Base-by-base conservation (phyloP, 2,329 filamentous ascomycete species). In the Colletotrichum costaricense region DNA sequence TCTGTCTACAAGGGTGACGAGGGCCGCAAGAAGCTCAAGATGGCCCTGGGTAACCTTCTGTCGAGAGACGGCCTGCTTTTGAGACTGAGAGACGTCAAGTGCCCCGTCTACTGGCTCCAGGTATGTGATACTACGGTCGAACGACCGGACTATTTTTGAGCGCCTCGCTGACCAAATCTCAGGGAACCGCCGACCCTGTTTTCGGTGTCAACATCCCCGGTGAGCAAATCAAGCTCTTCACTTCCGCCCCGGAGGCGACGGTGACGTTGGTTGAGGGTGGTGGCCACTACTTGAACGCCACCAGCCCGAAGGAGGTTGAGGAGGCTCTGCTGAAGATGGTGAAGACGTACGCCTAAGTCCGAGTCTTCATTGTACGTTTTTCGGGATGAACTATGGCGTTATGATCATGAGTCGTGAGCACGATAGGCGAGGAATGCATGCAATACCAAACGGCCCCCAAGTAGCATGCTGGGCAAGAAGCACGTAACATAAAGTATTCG, bases 81-180 rank as follows among this genome's bases (percentile, higher is more conserved):
- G n/a, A 81, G 88, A 12, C 69, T 89, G 49, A 74, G 81, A 24
- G 84, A 89, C 73, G 77, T 89, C 71, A 84, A 80, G 71, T 89
- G 87, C 69, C 87, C 87, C 2, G 85, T 89, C 9, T 82, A 86
- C 68, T 89, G 87, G 88, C 80, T 89, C 19, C 87, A 88, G 77
- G 86, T 88, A 74, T 76, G 81, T 79, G 6, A 52, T 24, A 3
- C 33, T 12, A 11, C 35, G 28, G 12, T 35, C 9, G 7, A 22
- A 26, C 4, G 5, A 19, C 16, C 8, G 38, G 16, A 19, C 9
- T 42, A 42, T 19, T 16, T 42, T 26, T 9, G 7, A 5, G 26
- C 4, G n/a, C 11, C 8, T 33, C 6, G 56, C 74, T 77, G 46
- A 78, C 55, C 46, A 16, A 11, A 5, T 16, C 9, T 16, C 26